Evolutionary conservation across 78 protist genomes (phyloP).

Genomic region (Andalucia godoyi): DNA sequence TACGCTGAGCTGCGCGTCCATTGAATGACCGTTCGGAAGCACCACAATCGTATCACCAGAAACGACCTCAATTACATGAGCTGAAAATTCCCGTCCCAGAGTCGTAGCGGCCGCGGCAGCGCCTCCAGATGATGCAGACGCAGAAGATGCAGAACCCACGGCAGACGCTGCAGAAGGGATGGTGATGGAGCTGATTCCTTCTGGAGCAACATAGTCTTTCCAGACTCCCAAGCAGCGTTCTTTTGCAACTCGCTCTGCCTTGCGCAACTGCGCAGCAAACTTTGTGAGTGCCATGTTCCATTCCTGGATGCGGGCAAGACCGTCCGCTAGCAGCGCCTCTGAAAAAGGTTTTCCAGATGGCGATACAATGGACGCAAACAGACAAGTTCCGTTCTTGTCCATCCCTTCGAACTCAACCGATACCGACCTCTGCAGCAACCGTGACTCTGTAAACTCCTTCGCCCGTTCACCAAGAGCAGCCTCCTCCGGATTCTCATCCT

Average conservation of each 20-base stretch:
- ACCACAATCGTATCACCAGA: conserved; percentile 1
- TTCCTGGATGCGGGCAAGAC: too few relatives aligned
- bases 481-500: conserved; percentile 1
- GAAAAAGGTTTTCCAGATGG: too few relatives aligned
- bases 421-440: conserved; percentile 33
- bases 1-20: neutral
- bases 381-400: too few relatives aligned
- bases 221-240: neutral
- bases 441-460: conserved; percentile 37
- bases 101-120: neutral
- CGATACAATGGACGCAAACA: too few relatives aligned
- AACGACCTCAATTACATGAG: neutral
- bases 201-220: neutral
- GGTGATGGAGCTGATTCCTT: too few relatives aligned
- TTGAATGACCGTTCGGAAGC: neutral
- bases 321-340: too few relatives aligned
- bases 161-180: too few relatives aligned
- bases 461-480: neutral
- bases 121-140: too few relatives aligned
- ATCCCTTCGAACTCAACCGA: conserved; percentile 3
- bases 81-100: neutral
- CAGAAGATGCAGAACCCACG: too few relatives aligned
- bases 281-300: neutral
- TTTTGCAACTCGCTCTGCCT: conserved; percentile 3
- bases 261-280: neutral